phyloP scores from a whole-genome alignment of 495 filamentous ascomycete species.

The Lasiosphaeris hirsuta region DNA sequence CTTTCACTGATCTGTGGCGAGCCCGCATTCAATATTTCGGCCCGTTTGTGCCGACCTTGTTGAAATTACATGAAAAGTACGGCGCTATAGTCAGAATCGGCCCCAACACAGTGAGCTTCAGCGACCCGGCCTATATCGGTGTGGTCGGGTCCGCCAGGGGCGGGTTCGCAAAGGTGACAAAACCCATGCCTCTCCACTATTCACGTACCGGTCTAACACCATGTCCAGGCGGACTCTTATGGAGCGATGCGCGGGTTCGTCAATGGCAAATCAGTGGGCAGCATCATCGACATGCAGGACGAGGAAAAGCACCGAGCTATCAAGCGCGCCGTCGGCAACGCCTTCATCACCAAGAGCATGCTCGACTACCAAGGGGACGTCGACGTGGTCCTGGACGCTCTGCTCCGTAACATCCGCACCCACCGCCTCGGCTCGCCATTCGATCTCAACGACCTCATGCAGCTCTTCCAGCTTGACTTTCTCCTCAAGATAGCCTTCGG shows the following conservation, averaged over 20 bases:
- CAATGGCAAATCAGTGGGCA: slow-evolving; percentile 28
- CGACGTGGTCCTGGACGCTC: slow-evolving; percentile 20
- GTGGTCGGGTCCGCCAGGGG: slow-evolving; percentile 12
- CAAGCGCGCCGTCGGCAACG: slow-evolving; percentile 26
- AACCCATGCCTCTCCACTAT: not conserved
- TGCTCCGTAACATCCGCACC: slow-evolving; percentile 13
- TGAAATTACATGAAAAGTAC: slow-evolving; percentile 39
- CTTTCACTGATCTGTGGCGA: slow-evolving; percentile 7
- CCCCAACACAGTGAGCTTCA: slow-evolving; percentile 46
- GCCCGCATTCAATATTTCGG: slow-evolving; percentile 5
- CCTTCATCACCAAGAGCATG: slow-evolving; percentile 26
- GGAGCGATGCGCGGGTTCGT: slow-evolving; percentile 33
- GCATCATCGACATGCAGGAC: slow-evolving; percentile 25
- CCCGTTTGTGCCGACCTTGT: not conserved
- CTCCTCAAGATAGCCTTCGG: slow-evolving; percentile 26
- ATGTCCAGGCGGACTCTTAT: slow-evolving; percentile 6
- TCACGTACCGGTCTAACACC: not conserved
- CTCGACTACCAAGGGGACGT: slow-evolving; percentile 26
- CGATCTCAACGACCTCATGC: slow-evolving; percentile 6
- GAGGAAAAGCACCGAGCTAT: slow-evolving; percentile 22
- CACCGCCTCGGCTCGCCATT: slow-evolving; percentile 16
- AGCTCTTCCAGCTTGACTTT: slow-evolving; percentile 28
- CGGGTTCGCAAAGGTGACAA: slow-evolving; percentile 8
- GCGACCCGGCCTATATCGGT: slow-evolving; percentile 29
- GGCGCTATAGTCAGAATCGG: slow-evolving; percentile 50